Percentiles rank a stretch among this genome's conserved stretches.
phyloP scores from a whole-genome alignment of 345 rosid genomes.

The Melaleuca quinquenervia region DNA sequence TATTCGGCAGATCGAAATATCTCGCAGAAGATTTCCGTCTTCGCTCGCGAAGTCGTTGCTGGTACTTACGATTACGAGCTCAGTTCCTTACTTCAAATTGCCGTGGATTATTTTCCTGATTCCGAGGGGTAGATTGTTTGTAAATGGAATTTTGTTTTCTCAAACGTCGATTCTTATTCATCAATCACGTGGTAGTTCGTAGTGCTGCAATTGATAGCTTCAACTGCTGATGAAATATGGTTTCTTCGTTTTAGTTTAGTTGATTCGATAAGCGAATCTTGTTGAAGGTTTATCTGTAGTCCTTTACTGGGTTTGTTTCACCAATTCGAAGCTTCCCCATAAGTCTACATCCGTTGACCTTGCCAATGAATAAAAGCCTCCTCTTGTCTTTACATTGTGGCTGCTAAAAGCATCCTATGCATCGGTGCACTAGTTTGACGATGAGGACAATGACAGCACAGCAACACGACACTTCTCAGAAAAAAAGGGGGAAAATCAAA shows the following conservation, averaged over 20 bases:
- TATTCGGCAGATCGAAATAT: constrained; percentile 22
- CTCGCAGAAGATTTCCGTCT: constrained; percentile 51
- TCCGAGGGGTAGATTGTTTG: not conserved
- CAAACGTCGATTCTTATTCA: not conserved
- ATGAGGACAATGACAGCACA: not conserved
- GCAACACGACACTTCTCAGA: not conserved
- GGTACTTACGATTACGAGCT: constrained; percentile 23
- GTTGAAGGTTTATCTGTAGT: not conserved
- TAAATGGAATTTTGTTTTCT: not conserved
- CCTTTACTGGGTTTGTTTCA: not conserved
- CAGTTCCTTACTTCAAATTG: not conserved
- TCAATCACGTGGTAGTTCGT: not conserved
- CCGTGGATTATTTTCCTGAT: not conserved
- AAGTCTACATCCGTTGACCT: not conserved
- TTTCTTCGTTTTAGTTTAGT: not conserved
- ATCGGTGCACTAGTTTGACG: not conserved
- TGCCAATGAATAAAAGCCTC: not conserved
- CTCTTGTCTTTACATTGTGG: not conserved
- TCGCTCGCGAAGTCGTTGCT: constrained; percentile 76
- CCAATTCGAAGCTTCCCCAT: not conserved
- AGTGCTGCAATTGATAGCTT: not conserved
- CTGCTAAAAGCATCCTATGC: not conserved
- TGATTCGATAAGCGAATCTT: not conserved
- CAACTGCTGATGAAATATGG: not conserved
- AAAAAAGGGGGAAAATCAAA: not conserved